Evolutionary conservation across 2,329 filamentous ascomycete species (phyloP), one percentile per base, ranked within the genome.

Genomic region (Lecanicillium sp.): DNA sequence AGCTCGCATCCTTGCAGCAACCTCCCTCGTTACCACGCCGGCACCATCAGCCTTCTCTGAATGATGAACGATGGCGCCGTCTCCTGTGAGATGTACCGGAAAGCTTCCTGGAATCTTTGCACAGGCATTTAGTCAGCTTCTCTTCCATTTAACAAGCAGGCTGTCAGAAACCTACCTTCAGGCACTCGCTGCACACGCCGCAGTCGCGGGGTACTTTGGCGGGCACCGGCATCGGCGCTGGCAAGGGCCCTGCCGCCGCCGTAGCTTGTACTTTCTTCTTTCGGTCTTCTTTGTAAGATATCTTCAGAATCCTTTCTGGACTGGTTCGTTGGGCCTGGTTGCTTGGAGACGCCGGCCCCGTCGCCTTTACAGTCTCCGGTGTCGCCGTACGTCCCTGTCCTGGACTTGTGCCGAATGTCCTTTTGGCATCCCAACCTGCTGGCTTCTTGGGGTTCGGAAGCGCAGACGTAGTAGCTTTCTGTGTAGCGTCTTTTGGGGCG

Each of bases 31-130:
- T 29, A 21, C 48, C 24, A 10, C 23, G 6, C 20, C 30, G 24
- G 30, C 29, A 8, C 35, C 12, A 17, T 21, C n/a, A 45, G 30
- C 44, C 5, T 44, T 51, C 51, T 36, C 56, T 51, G 50, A 64
- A 65, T 20, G 61, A 63, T 47, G 52, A 52, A 40, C 62, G 56
- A 53, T 62, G 61, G 43, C 60, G 55, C 54, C 62, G 54, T 52
- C 57, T 55, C 38, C 56, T 54, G 42, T 51, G 42, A 51, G 51
- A 52, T 54, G 52, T 27, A n/a, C 37, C 33, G 60, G 64, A 57
- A 61, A 64, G 27, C 54, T 54, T 48, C 59, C 62, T 23, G 60
- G 62, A 26, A 57, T 53, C 33, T 48, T 56, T 50, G 27, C 45
- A 1, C 20, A n/a, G n/a, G n/a, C n/a, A n/a, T n/a, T n/a, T 11